A percentile compares a stretch with the other conserved stretches of the same genome.
These are phyloP conservation scores for Candida dubliniensis DNA, from an alignment of 1,139 yeast genomes.

Conservation along the genomic window DNA sequence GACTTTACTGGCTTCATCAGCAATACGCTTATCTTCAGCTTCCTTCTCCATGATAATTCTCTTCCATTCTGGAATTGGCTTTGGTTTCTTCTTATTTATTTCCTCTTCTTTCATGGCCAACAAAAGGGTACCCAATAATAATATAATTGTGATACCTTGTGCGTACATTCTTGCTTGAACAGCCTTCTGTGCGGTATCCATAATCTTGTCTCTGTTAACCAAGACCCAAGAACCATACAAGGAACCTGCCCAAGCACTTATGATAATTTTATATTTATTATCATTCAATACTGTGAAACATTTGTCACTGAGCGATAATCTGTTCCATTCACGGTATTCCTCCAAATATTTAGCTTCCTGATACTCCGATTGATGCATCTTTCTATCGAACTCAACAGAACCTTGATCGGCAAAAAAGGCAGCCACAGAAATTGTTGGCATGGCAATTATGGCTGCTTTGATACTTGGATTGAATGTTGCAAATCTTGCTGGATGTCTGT, in stretches of 20 bases:
- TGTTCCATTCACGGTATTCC: constrained; percentile 54
- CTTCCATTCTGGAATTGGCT: constrained; percentile 45
- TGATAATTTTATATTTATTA: constrained; percentile 74
- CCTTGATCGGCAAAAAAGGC: constrained; percentile 52
- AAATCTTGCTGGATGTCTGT: constrained; percentile 36
- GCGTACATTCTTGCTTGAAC: constrained; percentile 96
- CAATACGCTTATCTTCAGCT: constrained; percentile 19
- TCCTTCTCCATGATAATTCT: constrained; percentile 26
- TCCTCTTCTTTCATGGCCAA: constrained; percentile 65
- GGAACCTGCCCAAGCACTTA: constrained; percentile 84
- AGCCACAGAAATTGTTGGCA: constrained; percentile 42
- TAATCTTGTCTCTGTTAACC: constrained; percentile 73
- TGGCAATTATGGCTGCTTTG: constrained; percentile 39
- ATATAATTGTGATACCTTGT: constrained; percentile 71
- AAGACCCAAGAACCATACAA: constrained; percentile 79
- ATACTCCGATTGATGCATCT: constrained; percentile 37
- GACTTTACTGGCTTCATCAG: constrained; percentile 1
- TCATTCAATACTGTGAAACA: constrained; percentile 45
- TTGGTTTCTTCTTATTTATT: constrained; percentile 33
- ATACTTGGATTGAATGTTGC: constrained; percentile 38
- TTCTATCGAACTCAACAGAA: constrained; percentile 47
- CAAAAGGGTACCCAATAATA: constrained; percentile 63
- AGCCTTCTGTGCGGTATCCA: constrained; percentile 80
- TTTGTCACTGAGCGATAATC: constrained; percentile 46
- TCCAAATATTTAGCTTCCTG: constrained; percentile 36